Evolutionary conservation across 2,329 filamentous ascomycete genomes (phyloP).

Genomic region (Fusarium incarnatum): DNA sequence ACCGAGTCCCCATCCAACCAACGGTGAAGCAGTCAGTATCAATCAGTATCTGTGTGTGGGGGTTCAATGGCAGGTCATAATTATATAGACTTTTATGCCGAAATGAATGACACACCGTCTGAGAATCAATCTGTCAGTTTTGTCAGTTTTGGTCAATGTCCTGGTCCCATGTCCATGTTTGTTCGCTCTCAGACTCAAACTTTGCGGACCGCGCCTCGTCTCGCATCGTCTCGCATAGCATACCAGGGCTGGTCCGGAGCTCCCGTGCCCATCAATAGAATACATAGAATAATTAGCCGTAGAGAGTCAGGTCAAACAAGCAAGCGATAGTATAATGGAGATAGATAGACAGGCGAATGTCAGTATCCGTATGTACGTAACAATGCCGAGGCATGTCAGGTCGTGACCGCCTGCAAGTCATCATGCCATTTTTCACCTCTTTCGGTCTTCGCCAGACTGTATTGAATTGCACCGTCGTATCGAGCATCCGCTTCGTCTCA

Average conservation of each 20-base stretch:
- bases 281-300: not conserved
- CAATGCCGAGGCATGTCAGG: slow-evolving; percentile 11
- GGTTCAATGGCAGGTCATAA: slow-evolving; percentile 12
- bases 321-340: slow-evolving; percentile 1
- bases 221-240: slow-evolving; percentile 2
- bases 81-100: slow-evolving; percentile 30
- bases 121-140: not conserved
- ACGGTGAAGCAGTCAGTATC: slow-evolving; percentile 4
- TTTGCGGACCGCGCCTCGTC: slow-evolving; percentile 32
- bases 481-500: slow-evolving; percentile 31
- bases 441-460: slow-evolving; percentile 33
- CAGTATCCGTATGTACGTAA: not conserved
- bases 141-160: not conserved
- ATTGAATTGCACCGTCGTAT: slow-evolving; percentile 33
- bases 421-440: slow-evolving; percentile 23
- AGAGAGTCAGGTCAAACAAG: slow-evolving; percentile 2
- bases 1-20: slow-evolving; percentile 4
- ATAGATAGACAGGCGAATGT: not conserved
- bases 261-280: slow-evolving; percentile 21
- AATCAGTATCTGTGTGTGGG: not conserved
- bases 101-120: slow-evolving; percentile 23
- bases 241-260: slow-evolving; percentile 28
- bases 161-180: slow-evolving; percentile 14
- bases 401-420: slow-evolving; percentile 14
- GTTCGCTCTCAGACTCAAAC: slow-evolving; percentile 7